Evolutionary conservation across 73 alveolate species (phyloP), one percentile per base, ranked within the genome.

Genomic region (Paramecium sonneborni): DNA sequence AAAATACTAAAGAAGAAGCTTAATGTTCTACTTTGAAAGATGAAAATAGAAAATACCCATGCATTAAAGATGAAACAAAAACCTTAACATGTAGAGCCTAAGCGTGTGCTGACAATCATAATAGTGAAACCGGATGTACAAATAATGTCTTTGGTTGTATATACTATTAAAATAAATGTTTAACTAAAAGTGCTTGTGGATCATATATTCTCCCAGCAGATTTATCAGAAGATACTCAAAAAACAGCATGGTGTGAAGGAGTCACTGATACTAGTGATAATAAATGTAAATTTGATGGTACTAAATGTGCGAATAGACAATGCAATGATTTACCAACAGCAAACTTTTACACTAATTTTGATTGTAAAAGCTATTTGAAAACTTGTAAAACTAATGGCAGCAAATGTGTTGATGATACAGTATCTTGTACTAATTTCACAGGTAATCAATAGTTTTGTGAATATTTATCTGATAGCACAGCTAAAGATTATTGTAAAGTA

Each of bases 341-440:
- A 12, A 34, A 12, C 1, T 79, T 23, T 43, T 23, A 18, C 5
- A 79, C 90, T 3, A 23, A n/a, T 74, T 34, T 12, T 34, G 90
- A 79, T 79, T 79, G 90, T 23, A 41, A 38, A 24, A 79, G 21
- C 12, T 72, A 72, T 35, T 37, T 72, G 18, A 72, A 38, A 21
- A 37, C 58, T 34, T 72, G 86, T 18, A 72, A 72, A 30, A 72
- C 86, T 5, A 37, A 72, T 72, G 86, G 86, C 3, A 14, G 6
- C 10, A 38, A 38, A 35, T 72, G 86, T 37, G 62, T 72, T n/a
- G 67, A 12, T 34, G 28, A n/a, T 0, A 72, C 39, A 32, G 1
- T 28, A 12, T 1, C 1, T 4, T 72, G 86, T 41, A n/a, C 1
- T 15, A 15, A 58, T 14, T 6, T 72, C 23, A 12, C 58, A 12